A percentile compares a stretch with the other conserved stretches of the same genome.
These are phyloP conservation scores for Bretziella fagacearum DNA, from an alignment of 2,329 filamentous ascomycete genomes.

Conservation along the genomic window DNA sequence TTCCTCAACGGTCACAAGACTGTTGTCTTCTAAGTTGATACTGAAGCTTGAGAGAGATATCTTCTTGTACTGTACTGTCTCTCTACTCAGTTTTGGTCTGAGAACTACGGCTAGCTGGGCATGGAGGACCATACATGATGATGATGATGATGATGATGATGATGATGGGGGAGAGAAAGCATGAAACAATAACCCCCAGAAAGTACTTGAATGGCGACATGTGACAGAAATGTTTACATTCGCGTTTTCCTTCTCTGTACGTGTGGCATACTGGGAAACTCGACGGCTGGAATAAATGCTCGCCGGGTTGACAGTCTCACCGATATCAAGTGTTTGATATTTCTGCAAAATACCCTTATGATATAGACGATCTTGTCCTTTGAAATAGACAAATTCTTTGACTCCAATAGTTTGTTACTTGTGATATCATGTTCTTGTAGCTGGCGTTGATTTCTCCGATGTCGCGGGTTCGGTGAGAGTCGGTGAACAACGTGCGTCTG, in stretches of 20 bases:
- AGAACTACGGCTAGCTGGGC: conserved; percentile 3
- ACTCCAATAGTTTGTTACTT: neutral
- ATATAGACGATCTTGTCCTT: neutral
- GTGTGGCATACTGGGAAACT: neutral
- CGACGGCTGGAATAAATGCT: neutral
- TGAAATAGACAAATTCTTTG: neutral
- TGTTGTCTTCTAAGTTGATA: conserved; percentile 41
- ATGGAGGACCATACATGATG: neutral
- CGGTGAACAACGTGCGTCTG: neutral
- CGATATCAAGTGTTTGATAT: neutral
- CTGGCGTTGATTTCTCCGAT: conserved; percentile 7
- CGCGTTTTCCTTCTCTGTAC: neutral
- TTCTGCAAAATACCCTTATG: conserved; percentile 2
- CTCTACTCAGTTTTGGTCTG: conserved; percentile 1
- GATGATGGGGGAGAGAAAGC: neutral
- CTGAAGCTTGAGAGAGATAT: neutral
- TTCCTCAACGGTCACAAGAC: conserved; percentile 69
- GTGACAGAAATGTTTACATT: neutral
- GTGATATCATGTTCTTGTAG: conserved; percentile 6
- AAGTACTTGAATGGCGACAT: neutral
- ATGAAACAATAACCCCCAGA: neutral
- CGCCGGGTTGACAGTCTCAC: neutral
- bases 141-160: too few relatives aligned
- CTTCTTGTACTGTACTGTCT: neutral
- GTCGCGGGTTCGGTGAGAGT: conserved; percentile 1